A percentile compares a stretch with the other conserved stretches of the same genome.
Conservation (phyloP, 208 protist genomes). For the Trypanosomatidae sp. region DNA sequence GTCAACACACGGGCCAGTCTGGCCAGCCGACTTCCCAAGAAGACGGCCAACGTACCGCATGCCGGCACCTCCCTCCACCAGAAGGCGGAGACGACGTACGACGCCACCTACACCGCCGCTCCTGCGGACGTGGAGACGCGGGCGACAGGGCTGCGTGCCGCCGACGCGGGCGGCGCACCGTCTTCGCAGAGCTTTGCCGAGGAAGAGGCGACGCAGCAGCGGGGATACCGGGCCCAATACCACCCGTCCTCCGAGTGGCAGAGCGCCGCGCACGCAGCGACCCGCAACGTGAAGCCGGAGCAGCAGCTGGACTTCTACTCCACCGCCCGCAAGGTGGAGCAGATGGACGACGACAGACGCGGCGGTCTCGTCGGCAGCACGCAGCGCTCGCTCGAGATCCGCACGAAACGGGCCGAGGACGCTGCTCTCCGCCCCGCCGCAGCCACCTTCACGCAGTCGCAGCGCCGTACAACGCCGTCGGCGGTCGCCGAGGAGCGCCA, state of each 20-base stretch:
- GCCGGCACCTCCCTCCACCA: constrained; percentile 42
- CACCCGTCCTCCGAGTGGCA: constrained; percentile 50
- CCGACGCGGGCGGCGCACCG: neutral
- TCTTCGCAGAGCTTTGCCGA: neutral
- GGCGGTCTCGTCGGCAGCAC: constrained; percentile 56
- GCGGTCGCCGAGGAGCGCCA: constrained; percentile 40
- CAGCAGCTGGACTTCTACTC: constrained; percentile 64
- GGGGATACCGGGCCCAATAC: constrained; percentile 15
- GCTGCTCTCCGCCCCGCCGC: constrained; percentile 35
- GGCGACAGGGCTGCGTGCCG: too few species aligned
- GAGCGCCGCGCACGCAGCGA: constrained; percentile 51
- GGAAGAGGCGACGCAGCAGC: neutral
- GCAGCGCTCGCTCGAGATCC: constrained; percentile 81
- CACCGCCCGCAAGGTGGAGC: constrained; percentile 67
- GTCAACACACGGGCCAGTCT: constrained; percentile 75
- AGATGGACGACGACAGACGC: constrained; percentile 63
- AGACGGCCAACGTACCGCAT: constrained; percentile 8
- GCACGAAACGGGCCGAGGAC: constrained; percentile 60
- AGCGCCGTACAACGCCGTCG: constrained; percentile 5
- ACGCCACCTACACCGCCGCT: constrained; percentile 38
- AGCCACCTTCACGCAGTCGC: constrained; percentile 32
- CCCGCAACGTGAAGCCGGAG: constrained; percentile 45
- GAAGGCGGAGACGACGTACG: constrained; percentile 71
- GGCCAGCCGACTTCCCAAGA: constrained; percentile 47
- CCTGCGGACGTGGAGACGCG: neutral